Evolutionary conservation across 768 basidiomycete species (phyloP), one percentile per base, ranked within the genome.

Genomic region (Flagelloscypha sp.): DNA sequence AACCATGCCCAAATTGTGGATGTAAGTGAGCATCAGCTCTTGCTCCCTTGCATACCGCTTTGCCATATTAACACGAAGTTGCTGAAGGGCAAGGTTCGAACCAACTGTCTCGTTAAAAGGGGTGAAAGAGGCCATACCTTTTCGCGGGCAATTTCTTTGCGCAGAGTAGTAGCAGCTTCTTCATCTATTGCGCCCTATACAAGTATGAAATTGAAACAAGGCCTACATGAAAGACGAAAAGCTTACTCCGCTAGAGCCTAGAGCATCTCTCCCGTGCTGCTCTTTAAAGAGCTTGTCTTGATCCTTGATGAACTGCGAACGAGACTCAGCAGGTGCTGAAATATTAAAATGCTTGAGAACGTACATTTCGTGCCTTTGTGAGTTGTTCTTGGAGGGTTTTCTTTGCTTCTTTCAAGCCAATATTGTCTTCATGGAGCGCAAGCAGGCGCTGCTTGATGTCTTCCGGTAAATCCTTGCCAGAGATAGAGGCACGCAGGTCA

Each of bases 201-300:
- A 19, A 24, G 11, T 9, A 45, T 21, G 22, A 41, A 23, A 29
- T 29, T 24, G 16, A 27, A 30, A 25, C 11, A 18, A 13, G 6
- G 16, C 11, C 8, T 20, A 28, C 32, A 41, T 3, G 25, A 31
- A 5, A 16, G 13, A 3, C 42, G 31, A 25, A 22, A 30, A 22
- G 55, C 66, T 43, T 44, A 79, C 79, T 25, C 71, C 56, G 22
- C 63, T 50, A 30, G 57, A 56, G 36, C 58, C 48, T 15, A 62
- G 65, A 20, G 60, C 63, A 46, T 68, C 70, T 33, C 76, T 72
- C 4, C 78, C 75, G 33, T 80, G 78, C 49, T 82, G 80, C 49
- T 88, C 84, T 46, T 83, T 84, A 60, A 92, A 83, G 19, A 89
- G 65, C 44, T 84, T 84, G 59, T 95, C 90, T 55, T 94, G 92